Conservation (phyloP, 805 yeast genomes). For the Hanseniaspora guilliermondii region DNA sequence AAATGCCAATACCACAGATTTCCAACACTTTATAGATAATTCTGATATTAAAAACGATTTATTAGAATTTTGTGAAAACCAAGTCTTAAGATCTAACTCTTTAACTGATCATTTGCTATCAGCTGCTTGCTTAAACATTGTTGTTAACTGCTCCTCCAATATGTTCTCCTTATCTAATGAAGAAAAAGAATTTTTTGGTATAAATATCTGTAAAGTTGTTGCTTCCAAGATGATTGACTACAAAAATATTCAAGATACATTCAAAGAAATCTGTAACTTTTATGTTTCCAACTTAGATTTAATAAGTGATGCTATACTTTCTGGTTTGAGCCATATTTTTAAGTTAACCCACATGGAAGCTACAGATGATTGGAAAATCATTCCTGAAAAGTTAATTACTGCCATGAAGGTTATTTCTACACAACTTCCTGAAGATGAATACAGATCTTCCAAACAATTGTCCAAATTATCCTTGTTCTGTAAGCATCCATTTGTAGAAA, state of each 20-base stretch:
- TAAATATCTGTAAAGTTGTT: conserved; percentile 38
- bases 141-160: not conserved
- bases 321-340: conserved; percentile 25
- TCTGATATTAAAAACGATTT: conserved; percentile 17
- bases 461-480: conserved; percentile 36
- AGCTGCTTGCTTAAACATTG: conserved; percentile 20
- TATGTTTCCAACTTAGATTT: conserved; percentile 29
- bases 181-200: conserved; percentile 28
- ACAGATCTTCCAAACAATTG: conserved; percentile 24
- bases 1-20: not conserved
- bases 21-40: not conserved
- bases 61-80: conserved; percentile 22
- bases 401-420: conserved; percentile 32
- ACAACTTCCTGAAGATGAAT: conserved; percentile 19
- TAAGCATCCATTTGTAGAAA: conserved; percentile 20
- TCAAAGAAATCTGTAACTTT: conserved; percentile 25
- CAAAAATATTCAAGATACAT: conserved; percentile 28
- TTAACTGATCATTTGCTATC: conserved; percentile 31
- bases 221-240: conserved; percentile 32
- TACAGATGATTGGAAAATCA: conserved; percentile 24
- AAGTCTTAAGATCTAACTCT: conserved; percentile 21
- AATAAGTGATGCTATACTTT: conserved; percentile 35
- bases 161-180: not conserved
- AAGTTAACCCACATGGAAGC: not conserved
- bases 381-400: conserved; percentile 26